phyloP scores from a whole-genome alignment of 257 asterid genomes.

The Scutellaria baicalensis region DNA sequence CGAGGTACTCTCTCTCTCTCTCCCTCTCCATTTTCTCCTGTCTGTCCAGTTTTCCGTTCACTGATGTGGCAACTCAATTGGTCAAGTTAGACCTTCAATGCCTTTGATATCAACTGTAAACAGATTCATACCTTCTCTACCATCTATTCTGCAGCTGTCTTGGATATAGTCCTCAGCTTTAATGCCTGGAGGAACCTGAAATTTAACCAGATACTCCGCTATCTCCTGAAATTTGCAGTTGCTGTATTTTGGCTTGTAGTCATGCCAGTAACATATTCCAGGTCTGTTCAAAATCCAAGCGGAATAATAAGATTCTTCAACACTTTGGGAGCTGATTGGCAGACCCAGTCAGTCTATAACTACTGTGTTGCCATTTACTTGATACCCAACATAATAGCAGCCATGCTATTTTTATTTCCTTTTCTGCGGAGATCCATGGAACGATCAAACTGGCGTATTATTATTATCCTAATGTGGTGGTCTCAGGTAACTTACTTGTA shows the following conservation, averaged over 20 bases:
- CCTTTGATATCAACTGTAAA: conserved; percentile 7
- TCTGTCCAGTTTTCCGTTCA: neutral
- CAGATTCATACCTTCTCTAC: conserved; percentile 5
- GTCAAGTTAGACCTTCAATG: neutral
- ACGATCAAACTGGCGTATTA: conserved; percentile 67
- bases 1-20: conserved; percentile 49
- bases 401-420: conserved; percentile 69
- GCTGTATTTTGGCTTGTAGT: conserved; percentile 86
- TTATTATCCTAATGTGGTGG: conserved; percentile 89
- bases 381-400: conserved; percentile 83
- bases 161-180: conserved; percentile 75
- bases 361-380: conserved; percentile 79
- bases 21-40: neutral
- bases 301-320: conserved; percentile 71
- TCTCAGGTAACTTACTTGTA: conserved; percentile 52
- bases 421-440: conserved; percentile 74
- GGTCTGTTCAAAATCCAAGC: conserved; percentile 71
- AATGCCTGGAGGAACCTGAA: conserved; percentile 91
- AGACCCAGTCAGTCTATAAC: conserved; percentile 53
- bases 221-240: conserved; percentile 71
- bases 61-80: neutral
- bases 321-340: conserved; percentile 68
- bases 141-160: conserved; percentile 60
- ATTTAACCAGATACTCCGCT: conserved; percentile 70
- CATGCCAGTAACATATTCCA: conserved; percentile 81